Evolutionary conservation across 805 yeast species (phyloP).

Genomic region (Candida parachauliodes): DNA sequence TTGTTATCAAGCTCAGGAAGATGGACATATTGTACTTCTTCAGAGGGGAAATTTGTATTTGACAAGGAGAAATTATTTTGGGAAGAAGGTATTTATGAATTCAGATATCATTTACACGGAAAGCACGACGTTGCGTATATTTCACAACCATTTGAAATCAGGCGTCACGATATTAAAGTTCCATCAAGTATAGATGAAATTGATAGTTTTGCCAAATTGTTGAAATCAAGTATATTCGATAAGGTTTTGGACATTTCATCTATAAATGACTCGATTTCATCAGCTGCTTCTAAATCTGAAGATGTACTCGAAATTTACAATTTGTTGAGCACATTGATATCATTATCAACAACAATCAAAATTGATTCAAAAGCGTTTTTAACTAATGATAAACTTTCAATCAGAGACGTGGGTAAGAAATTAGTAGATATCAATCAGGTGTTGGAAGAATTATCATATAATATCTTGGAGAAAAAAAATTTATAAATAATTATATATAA

Average conservation of each 20-base stretch:
- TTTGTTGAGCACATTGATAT: slow-evolving; percentile 24
- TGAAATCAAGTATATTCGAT: slow-evolving; percentile 30
- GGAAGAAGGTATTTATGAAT: slow-evolving; percentile 70
- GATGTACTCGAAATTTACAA: slow-evolving; percentile 29
- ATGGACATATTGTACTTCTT: slow-evolving; percentile 44
- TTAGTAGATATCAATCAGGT: slow-evolving; percentile 33
- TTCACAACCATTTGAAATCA: slow-evolving; percentile 64
- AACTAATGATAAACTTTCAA: slow-evolving; percentile 20
- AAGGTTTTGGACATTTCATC: slow-evolving; percentile 24
- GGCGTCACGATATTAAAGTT: slow-evolving; percentile 35
- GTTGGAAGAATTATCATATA: slow-evolving; percentile 27
- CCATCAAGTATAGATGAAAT: slow-evolving; percentile 28
- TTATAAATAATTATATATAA: slow-evolving; percentile 7
- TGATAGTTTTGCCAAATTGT: slow-evolving; percentile 23
- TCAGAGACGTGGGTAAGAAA: slow-evolving; percentile 27
- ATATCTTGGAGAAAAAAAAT: slow-evolving; percentile 6
- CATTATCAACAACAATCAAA: slow-evolving; percentile 32
- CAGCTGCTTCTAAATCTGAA: slow-evolving; percentile 21
- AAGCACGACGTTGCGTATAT: slow-evolving; percentile 67
- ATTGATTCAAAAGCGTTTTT: slow-evolving; percentile 38
- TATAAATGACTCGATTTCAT: slow-evolving; percentile 24
- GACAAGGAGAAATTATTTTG: slow-evolving; percentile 47
- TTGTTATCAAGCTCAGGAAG: slow-evolving; percentile 60
- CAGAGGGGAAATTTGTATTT: slow-evolving; percentile 49
- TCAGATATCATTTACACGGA: slow-evolving; percentile 64